phyloP scores from a whole-genome alignment of 129 eudicot species.

The Glebionis coronaria region DNA sequence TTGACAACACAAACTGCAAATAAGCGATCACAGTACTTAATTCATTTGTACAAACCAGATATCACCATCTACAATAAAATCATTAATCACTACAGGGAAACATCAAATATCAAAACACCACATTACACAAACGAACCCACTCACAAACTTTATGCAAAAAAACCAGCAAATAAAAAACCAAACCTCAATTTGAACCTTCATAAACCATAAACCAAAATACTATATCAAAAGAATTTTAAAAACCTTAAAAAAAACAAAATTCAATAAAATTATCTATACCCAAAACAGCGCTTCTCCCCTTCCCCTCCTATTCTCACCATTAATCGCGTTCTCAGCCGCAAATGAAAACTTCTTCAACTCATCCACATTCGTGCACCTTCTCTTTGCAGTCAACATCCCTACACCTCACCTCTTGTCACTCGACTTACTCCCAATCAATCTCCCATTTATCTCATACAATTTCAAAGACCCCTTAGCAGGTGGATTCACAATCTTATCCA shows the following conservation, averaged over 20 bases:
- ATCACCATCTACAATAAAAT: no score
- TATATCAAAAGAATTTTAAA: not conserved
- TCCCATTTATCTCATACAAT: slow-evolving; percentile 48
- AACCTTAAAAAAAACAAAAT: not conserved
- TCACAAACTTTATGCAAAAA: slow-evolving; percentile 21
- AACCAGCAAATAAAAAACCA: slow-evolving; percentile 2
- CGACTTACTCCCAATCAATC: slow-evolving; percentile 66
- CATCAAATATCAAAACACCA: no score
- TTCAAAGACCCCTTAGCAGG: slow-evolving; percentile 60
- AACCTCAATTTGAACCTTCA: not conserved
- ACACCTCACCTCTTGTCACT: slow-evolving; percentile 70
- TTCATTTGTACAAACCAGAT: no score
- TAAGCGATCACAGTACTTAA: no score
- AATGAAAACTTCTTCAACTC: slow-evolving; percentile 62
- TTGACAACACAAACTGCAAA: no score
- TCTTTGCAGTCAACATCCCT: slow-evolving; percentile 59
- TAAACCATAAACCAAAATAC: not conserved
- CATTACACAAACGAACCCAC: slow-evolving; percentile 18
- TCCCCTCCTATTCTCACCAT: slow-evolving; percentile 52
- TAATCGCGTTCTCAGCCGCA: slow-evolving; percentile 61
- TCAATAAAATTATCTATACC: slow-evolving; percentile 48
- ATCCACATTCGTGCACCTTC: slow-evolving; percentile 68
- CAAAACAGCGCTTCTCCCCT: slow-evolving; percentile 50
- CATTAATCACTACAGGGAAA: no score
- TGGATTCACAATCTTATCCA: slow-evolving; percentile 60